A percentile compares a stretch with the other conserved stretches of the same genome.
These are phyloP conservation scores for Beauveria medogensis DNA, from an alignment of 2,329 filamentous ascomycete species.

Conservation along the genomic window DNA sequence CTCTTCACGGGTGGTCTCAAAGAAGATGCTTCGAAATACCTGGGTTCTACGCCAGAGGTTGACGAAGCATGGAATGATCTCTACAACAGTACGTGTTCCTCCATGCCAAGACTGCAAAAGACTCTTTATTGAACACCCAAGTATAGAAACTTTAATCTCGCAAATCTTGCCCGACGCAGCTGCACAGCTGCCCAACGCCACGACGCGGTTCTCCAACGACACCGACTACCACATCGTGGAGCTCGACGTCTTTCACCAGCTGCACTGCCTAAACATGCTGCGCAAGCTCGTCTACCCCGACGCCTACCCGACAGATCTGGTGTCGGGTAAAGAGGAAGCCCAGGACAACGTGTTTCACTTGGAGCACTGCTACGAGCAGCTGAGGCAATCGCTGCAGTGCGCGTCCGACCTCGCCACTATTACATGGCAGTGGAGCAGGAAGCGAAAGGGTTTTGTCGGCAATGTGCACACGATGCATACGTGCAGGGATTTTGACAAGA, in stretches of 20 bases:
- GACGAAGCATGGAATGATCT: conserved; percentile 48
- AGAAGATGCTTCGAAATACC: conserved; percentile 39
- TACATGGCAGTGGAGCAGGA: conserved; percentile 40
- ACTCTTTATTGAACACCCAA: background rate
- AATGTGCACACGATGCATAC: conserved; percentile 44
- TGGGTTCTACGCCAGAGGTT: conserved; percentile 46
- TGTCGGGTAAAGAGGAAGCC: conserved; percentile 38
- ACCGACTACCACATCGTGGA: conserved; percentile 46
- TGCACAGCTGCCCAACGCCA: conserved; percentile 42
- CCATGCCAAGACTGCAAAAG: no score
- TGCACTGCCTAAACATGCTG: conserved; percentile 41
- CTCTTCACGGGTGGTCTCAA: conserved; percentile 39
- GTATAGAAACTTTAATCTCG: conserved; percentile 42
- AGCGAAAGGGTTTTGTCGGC: conserved; percentile 40
- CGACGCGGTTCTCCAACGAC: conserved; percentile 43
- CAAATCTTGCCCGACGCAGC: conserved; percentile 48
- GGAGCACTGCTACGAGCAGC: conserved; percentile 48
- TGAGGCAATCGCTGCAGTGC: conserved; percentile 45
- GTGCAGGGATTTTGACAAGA: conserved; percentile 44
- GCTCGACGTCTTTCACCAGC: conserved; percentile 47
- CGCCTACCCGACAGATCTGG: conserved; percentile 31
- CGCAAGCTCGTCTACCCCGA: conserved; percentile 40
- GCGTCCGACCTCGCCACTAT: conserved; percentile 45
- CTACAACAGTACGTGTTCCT: conserved; percentile 20
- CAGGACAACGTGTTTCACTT: conserved; percentile 20